These are phyloP conservation scores for Dactylonectria macrodidyma DNA, from an alignment of 2,329 filamentous ascomycete species.

Conservation along the genomic window DNA sequence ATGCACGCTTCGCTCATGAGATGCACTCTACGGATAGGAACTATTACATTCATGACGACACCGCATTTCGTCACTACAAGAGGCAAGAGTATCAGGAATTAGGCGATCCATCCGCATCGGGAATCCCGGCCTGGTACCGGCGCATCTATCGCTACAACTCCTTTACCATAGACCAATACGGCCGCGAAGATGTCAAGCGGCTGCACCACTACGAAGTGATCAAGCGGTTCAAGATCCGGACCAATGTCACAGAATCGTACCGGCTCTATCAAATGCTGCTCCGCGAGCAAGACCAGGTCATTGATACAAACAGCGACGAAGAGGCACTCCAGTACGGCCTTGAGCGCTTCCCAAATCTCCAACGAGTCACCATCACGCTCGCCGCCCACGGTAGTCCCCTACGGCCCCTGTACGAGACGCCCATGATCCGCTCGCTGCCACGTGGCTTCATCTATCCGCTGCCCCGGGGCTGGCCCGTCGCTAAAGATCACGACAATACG, in stretches of 20 bases:
- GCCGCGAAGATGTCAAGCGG: neutral
- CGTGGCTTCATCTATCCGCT: slow-evolving; percentile 4
- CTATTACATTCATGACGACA: neutral
- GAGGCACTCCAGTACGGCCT: slow-evolving; percentile 5
- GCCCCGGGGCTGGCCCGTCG: slow-evolving; percentile 1
- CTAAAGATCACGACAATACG: neutral
- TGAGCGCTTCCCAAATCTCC: slow-evolving; percentile 1
- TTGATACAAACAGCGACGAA: slow-evolving; percentile 1
- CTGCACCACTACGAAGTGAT: slow-evolving; percentile 4
- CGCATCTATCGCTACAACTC: slow-evolving; percentile 5
- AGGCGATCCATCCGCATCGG: neutral
- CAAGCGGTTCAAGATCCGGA: slow-evolving; percentile 3
- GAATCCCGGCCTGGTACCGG: slow-evolving; percentile 2
- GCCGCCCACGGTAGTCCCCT: slow-evolving; percentile 1
- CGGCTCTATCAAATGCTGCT: slow-evolving; percentile 6
- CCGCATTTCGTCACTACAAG: slow-evolving; percentile 1
- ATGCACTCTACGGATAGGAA: neutral
- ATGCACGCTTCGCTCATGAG: slow-evolving; percentile 6
- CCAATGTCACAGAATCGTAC: neutral
- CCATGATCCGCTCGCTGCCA: slow-evolving; percentile 5
- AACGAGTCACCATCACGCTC: neutral
- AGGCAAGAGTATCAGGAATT: slow-evolving; percentile 3
- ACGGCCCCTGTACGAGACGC: slow-evolving; percentile 3
- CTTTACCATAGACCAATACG: neutral
- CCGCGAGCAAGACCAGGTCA: slow-evolving; percentile 4